These are phyloP conservation scores for Bipolaris oryzae DNA, from an alignment of 2,329 filamentous ascomycete genomes.

Conservation along the genomic window DNA sequence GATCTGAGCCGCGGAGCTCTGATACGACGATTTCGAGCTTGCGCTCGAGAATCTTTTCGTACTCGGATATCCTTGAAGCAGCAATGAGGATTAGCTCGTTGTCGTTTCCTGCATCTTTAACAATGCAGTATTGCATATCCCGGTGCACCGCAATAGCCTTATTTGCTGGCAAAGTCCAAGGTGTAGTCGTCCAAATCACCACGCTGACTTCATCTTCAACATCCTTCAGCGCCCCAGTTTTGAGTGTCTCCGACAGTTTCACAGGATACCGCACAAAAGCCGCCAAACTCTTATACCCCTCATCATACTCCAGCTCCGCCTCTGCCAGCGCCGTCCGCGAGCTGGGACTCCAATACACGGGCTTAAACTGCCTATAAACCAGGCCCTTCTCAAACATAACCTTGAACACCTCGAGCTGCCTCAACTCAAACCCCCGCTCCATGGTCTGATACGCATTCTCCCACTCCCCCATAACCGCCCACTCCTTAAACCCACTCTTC, in stretches of 20 bases:
- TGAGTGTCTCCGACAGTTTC: constrained; percentile 52
- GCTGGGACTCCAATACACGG: constrained; percentile 85
- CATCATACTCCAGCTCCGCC: constrained; percentile 82
- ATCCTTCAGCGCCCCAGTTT: constrained; percentile 42
- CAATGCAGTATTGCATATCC: constrained; percentile 74
- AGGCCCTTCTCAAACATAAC: constrained; percentile 72
- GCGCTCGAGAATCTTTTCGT: constrained; percentile 39
- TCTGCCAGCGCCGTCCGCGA: constrained; percentile 81
- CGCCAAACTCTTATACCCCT: constrained; percentile 71
- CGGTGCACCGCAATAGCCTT: constrained; percentile 82
- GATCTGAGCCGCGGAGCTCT: constrained; percentile 66
- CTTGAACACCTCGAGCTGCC: constrained; percentile 76
- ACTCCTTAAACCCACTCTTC: constrained; percentile 73
- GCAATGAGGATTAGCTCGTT: constrained; percentile 73
- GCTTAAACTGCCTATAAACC: constrained; percentile 79
- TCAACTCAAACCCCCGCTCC: constrained; percentile 74
- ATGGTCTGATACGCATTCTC: constrained; percentile 77
- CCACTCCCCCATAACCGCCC: constrained; percentile 84
- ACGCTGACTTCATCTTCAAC: constrained; percentile 61
- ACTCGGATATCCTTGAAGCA: constrained; percentile 68
- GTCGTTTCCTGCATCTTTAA: constrained; percentile 52
- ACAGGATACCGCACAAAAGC: constrained; percentile 84
- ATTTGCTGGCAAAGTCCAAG: constrained; percentile 96
- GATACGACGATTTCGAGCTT: constrained; percentile 59
- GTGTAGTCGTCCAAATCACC: constrained; percentile 98